Conservation (phyloP, 2,329 filamentous ascomycete genomes). For the Phyllachora maydis region DNA sequence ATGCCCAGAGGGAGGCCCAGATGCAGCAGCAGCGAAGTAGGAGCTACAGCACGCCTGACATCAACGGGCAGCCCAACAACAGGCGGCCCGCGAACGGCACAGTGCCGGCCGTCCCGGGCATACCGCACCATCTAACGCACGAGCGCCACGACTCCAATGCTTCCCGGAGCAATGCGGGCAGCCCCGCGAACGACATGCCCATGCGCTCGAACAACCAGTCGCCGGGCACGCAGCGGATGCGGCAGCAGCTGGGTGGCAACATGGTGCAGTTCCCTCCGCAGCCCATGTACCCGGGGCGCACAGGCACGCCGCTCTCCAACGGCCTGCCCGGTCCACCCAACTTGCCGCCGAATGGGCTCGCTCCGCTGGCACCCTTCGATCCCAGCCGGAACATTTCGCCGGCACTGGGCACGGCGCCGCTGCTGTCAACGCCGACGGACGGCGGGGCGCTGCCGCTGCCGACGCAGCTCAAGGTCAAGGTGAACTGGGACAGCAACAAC, state of each 20-base stretch:
- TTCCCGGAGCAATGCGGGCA: slow-evolving; percentile 64
- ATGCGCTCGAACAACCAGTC: slow-evolving; percentile 51
- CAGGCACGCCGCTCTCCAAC: slow-evolving; percentile 16
- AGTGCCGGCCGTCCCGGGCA: slow-evolving; percentile 54
- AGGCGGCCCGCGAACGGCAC: slow-evolving; percentile 28
- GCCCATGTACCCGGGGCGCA: slow-evolving; percentile 28
- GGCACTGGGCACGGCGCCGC: slow-evolving; percentile 15
- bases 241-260: slow-evolving; percentile 25
- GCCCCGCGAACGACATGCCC: slow-evolving; percentile 49
- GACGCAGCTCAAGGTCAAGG: slow-evolving; percentile 84
- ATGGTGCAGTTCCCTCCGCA: slow-evolving; percentile 36
- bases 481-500: slow-evolving; percentile 69
- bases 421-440: slow-evolving; percentile 14
- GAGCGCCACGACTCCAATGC: slow-evolving; percentile 33
- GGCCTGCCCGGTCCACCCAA: slow-evolving; percentile 10
- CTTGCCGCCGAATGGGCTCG: slow-evolving; percentile 10
- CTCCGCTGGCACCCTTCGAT: slow-evolving; percentile 14
- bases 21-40: slow-evolving; percentile 54
- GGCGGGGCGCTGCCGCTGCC: slow-evolving; percentile 25
- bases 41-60: slow-evolving; percentile 90
- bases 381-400: slow-evolving; percentile 13
- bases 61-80: slow-evolving; percentile 47
- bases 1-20: slow-evolving; percentile 30
- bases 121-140: slow-evolving; percentile 46
- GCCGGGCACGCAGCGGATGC: slow-evolving; percentile 39